Conservation (phyloP, 768 basidiomycete species). For the Solioccasus polychromus region DNA sequence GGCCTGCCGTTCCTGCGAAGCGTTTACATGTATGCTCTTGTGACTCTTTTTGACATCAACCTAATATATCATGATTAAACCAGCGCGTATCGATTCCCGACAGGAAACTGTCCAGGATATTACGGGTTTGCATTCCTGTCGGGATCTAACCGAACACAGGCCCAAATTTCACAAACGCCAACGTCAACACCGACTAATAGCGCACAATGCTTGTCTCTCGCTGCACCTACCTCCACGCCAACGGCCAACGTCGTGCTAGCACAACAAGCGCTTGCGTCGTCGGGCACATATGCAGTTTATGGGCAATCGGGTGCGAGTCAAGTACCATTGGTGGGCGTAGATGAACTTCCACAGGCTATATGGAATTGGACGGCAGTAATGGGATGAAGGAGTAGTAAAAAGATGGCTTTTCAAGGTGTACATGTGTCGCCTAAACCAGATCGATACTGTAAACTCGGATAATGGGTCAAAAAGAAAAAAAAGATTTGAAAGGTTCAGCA, state of each 20-base stretch:
- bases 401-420: no score
- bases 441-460: no score
- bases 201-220: constrained; percentile 24
- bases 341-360: constrained; percentile 14
- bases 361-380: constrained; percentile 21
- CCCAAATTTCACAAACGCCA: constrained; percentile 29
- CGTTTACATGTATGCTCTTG: constrained; percentile 30
- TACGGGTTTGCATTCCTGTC: constrained; percentile 32
- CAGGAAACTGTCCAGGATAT: constrained; percentile 27
- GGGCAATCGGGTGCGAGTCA: constrained; percentile 2
- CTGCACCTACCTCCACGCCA: constrained; percentile 29
- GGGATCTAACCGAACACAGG: constrained; percentile 25
- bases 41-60: not conserved
- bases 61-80: not conserved
- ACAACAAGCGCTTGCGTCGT: constrained; percentile 4
- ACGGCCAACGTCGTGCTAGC: constrained; percentile 13
- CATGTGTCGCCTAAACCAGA: no score
- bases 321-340: constrained; percentile 11
- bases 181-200: constrained; percentile 25
- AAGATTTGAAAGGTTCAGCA: no score
- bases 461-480: no score
- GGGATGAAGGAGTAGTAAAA: constrained; percentile 2
- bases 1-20: constrained; percentile 31
- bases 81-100: constrained; percentile 34
- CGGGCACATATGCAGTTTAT: constrained; percentile 14